A percentile compares a stretch with the other conserved stretches of the same genome.
These are phyloP conservation scores for Plenodomus biglobosus DNA, from an alignment of 2,329 filamentous ascomycete genomes.

Conservation along the genomic window DNA sequence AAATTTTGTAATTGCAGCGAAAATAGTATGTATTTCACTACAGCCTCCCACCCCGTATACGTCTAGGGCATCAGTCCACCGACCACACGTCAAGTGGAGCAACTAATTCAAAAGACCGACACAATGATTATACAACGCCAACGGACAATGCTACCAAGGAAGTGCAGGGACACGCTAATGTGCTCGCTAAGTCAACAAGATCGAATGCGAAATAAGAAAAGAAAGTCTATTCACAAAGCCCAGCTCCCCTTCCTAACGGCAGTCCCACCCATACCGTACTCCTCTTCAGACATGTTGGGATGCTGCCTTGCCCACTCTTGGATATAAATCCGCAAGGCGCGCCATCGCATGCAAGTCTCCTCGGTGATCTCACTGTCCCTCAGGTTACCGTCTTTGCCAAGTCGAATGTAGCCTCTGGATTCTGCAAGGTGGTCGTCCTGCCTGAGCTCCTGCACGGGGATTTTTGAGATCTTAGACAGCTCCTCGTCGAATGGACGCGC, in stretches of 20 bases:
- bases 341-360: constrained; percentile 72
- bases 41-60: too few species aligned
- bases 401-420: constrained; percentile 71
- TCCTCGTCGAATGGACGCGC: constrained; percentile 83
- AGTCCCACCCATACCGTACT: constrained; percentile 37
- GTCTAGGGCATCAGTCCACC: too few species aligned
- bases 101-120: neutral
- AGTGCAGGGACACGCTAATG: constrained; percentile 4
- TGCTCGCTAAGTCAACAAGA: constrained; percentile 19
- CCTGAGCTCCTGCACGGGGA: constrained; percentile 68
- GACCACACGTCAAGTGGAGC: neutral
- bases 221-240: constrained; percentile 40
- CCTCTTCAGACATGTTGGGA: constrained; percentile 60
- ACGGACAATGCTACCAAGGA: constrained; percentile 1
- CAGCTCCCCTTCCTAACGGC: constrained; percentile 53
- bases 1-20: too few species aligned
- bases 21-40: too few species aligned
- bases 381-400: constrained; percentile 50
- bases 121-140: neutral
- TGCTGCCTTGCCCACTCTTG: constrained; percentile 88
- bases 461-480: constrained; percentile 75
- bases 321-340: constrained; percentile 79
- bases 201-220: constrained; percentile 5
- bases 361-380: constrained; percentile 54
- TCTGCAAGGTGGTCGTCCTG: constrained; percentile 67